A percentile compares a stretch with the other conserved stretches of the same genome.
These are phyloP conservation scores for Davidsoniella neocaledoniae DNA, from an alignment of 2,329 filamentous ascomycete genomes.

Conservation along the genomic window DNA sequence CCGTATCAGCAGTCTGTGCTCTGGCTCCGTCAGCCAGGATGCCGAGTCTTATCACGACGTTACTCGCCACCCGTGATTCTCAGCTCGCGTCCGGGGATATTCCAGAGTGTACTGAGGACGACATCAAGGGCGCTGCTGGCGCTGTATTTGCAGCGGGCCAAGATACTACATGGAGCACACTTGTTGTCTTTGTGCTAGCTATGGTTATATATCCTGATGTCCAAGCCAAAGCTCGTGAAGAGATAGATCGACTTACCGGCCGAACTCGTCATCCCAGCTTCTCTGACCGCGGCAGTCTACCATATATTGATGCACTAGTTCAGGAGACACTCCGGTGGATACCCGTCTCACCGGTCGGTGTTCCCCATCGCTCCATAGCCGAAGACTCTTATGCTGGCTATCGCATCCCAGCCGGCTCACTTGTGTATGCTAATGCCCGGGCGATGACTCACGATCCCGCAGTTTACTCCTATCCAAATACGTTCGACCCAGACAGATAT, in stretches of 20 bases:
- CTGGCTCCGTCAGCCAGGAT: conserved; percentile 17
- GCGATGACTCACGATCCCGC: conserved; percentile 27
- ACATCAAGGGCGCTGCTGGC: conserved; percentile 28
- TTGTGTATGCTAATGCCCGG: conserved; percentile 26
- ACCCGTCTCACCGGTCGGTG: conserved; percentile 30
- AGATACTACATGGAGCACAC: conserved; percentile 25
- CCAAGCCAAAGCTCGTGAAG: conserved; percentile 24
- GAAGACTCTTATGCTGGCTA: conserved; percentile 41
- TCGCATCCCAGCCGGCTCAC: conserved; percentile 37
- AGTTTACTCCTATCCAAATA: conserved; percentile 25
- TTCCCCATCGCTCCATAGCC: conserved; percentile 35
- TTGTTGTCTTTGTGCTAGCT: conserved; percentile 29
- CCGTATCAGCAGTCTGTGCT: conserved; percentile 25
- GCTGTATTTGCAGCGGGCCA: conserved; percentile 29
- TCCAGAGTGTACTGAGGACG: conserved; percentile 24
- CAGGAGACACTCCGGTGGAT: conserved; percentile 29
- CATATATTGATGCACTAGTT: conserved; percentile 29
- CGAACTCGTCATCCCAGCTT: conserved; percentile 27
- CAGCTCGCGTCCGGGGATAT: conserved; percentile 19
- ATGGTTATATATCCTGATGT: conserved; percentile 26
- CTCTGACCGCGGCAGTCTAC: conserved; percentile 26
- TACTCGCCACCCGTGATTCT: conserved; percentile 25
- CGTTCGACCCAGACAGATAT: conserved; percentile 31
- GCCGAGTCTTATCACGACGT: conserved; percentile 22
- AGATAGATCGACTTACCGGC: conserved; percentile 25